Conservation (phyloP, 768 basidiomycete species). For the Arthromyces matolae region DNA sequence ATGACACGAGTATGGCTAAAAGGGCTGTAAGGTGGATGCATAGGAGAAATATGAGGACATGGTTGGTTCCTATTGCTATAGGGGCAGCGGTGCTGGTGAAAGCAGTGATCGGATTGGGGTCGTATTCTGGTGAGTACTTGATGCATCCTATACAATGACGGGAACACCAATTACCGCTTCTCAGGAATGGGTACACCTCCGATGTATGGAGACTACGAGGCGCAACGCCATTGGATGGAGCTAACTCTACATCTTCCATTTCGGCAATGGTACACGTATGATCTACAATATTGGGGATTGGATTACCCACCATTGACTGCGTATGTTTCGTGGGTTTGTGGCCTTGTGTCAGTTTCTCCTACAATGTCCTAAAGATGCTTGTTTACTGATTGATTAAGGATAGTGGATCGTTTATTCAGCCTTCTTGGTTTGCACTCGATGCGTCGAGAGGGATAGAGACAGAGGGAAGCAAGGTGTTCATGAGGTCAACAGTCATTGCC, state of each 20-base stretch:
- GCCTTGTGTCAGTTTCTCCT: constrained; percentile 53
- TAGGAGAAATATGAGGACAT: constrained; percentile 52
- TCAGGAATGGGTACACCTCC: constrained; percentile 70
- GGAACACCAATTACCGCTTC: not conserved
- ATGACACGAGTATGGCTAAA: constrained; percentile 41
- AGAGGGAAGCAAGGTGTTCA: constrained; percentile 62
- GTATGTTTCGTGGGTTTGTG: constrained; percentile 83
- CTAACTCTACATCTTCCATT: constrained; percentile 74
- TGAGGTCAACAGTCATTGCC: constrained; percentile 72
- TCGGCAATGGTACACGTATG: constrained; percentile 82
- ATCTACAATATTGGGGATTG: constrained; percentile 88
- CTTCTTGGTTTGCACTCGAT: constrained; percentile 68
- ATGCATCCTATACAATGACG: not conserved
- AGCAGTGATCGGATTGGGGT: constrained; percentile 67
- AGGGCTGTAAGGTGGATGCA: constrained; percentile 83
- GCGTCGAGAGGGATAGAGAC: constrained; percentile 72
- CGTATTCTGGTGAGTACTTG: constrained; percentile 75
- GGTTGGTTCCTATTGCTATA: constrained; percentile 57
- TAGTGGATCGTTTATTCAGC: constrained; percentile 39
- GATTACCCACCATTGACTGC: constrained; percentile 95
- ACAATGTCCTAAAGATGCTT: not conserved
- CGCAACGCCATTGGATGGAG: constrained; percentile 96
- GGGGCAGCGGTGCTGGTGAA: constrained; percentile 55
- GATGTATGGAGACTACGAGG: constrained; percentile 91
- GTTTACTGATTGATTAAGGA: not conserved